Conservation (phyloP, 345 rosid genomes). For the Schrenkiella parvula region DNA sequence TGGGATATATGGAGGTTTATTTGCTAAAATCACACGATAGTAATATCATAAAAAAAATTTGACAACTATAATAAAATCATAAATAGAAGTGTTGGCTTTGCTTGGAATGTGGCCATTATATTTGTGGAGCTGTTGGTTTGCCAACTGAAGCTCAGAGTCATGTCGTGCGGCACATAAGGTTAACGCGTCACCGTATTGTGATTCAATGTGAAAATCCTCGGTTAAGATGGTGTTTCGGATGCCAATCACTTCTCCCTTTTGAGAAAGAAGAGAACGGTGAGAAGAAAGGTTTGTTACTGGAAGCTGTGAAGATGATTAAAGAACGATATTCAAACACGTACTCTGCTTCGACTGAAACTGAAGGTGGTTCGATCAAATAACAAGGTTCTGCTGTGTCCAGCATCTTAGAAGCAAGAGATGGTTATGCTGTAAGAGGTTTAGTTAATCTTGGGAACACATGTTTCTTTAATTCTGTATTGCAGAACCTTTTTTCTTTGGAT, state of each 20-base stretch:
- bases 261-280: constrained; percentile 66
- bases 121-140: constrained; percentile 82
- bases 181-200: constrained; percentile 61
- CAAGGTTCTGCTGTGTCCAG: constrained; percentile 23
- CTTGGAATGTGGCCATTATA: constrained; percentile 80
- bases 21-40: too few relatives aligned
- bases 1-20: background rate
- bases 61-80: too few relatives aligned
- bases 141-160: constrained; percentile 75
- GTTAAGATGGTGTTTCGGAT: constrained; percentile 83
- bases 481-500: constrained; percentile 77
- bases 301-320: constrained; percentile 60
- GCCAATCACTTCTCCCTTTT: constrained; percentile 52
- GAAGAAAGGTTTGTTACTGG: constrained; percentile 42
- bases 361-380: constrained; percentile 34
- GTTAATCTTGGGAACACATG: constrained; percentile 94
- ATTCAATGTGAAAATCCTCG: constrained; percentile 74
- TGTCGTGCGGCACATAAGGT: constrained; percentile 60
- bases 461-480: constrained; percentile 90
- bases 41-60: too few relatives aligned
- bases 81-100: too few relatives aligned
- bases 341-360: background rate
- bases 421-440: constrained; percentile 68
- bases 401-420: constrained; percentile 18
- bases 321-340: constrained; percentile 11